Evolutionary conservation across 495 filamentous ascomycete species (phyloP).

Genomic region (Lentithecium fluviatile): DNA sequence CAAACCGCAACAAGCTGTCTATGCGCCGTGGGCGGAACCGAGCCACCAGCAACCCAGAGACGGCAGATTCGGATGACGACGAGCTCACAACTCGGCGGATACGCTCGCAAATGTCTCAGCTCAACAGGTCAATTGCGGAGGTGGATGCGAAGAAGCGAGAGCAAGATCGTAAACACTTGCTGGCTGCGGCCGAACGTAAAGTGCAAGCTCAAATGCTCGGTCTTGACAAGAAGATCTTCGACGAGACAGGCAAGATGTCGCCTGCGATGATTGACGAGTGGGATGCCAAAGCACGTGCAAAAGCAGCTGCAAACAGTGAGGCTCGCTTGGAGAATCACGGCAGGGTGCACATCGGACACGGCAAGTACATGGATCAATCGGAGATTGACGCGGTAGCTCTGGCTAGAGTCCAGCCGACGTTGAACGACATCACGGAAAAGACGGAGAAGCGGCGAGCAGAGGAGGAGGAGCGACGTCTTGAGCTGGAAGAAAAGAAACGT

Average conservation of each 20-base stretch:
- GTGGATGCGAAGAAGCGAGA: slow-evolving; percentile 74
- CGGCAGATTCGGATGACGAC: slow-evolving; percentile 55
- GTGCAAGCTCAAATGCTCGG: slow-evolving; percentile 72
- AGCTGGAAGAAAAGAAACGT: slow-evolving; percentile 53
- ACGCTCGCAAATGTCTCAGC: slow-evolving; percentile 73
- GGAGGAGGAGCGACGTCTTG: slow-evolving; percentile 57
- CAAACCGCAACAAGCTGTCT: slow-evolving; percentile 54
- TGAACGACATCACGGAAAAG: slow-evolving; percentile 84
- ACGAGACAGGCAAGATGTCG: slow-evolving; percentile 72
- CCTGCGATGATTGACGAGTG: slow-evolving; percentile 70
- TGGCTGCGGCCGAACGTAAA: slow-evolving; percentile 79
- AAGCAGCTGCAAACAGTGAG: slow-evolving; percentile 65
- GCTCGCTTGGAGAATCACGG: slow-evolving; percentile 55
- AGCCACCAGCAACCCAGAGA: slow-evolving; percentile 66
- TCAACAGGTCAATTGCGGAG: slow-evolving; percentile 64
- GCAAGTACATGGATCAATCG: slow-evolving; percentile 72
- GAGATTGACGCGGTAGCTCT: slow-evolving; percentile 81
- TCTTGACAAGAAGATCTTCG: slow-evolving; percentile 76
- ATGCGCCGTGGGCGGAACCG: slow-evolving; percentile 59
- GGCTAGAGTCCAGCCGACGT: slow-evolving; percentile 75
- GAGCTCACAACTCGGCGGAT: slow-evolving; percentile 68
- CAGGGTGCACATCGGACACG: slow-evolving; percentile 76
- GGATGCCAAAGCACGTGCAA: slow-evolving; percentile 70
- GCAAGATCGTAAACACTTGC: slow-evolving; percentile 67
- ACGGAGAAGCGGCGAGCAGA: slow-evolving; percentile 65